A percentile compares a stretch with the other conserved stretches of the same genome.
Conservation (phyloP, 2,329 filamentous ascomycete species). For the Colletotrichum limetticola region DNA sequence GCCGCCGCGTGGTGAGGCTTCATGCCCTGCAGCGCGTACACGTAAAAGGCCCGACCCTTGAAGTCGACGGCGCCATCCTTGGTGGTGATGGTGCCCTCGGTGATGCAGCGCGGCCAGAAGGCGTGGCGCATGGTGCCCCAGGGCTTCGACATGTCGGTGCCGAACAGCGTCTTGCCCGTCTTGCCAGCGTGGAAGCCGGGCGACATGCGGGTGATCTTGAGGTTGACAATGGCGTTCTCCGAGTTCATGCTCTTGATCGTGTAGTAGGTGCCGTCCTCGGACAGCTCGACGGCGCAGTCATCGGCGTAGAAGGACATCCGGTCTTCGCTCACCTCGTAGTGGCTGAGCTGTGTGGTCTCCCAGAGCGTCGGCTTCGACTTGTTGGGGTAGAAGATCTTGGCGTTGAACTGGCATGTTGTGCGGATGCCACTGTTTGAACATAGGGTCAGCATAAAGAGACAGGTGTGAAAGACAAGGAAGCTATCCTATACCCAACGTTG, state of each 20-base stretch:
- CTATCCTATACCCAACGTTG: constrained; percentile 82
- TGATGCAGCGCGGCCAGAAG: constrained; percentile 91
- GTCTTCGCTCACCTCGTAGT: constrained; percentile 86
- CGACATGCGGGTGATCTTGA: constrained; percentile 79
- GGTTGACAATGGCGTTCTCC: constrained; percentile 82
- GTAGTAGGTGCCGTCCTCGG: constrained; percentile 84
- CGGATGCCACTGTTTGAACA: constrained; percentile 76
- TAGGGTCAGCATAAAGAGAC: constrained; percentile 36
- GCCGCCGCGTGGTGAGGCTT: constrained; percentile 97
- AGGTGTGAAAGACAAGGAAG: background rate
- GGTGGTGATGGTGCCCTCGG: constrained; percentile 87
- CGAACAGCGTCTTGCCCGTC: constrained; percentile 85
- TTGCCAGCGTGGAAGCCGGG: constrained; percentile 89
- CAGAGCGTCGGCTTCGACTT: constrained; percentile 80
- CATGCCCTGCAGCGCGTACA: constrained; percentile 94
- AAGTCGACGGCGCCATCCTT: constrained; percentile 84
- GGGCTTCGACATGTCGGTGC: constrained; percentile 84
- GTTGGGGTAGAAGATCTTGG: constrained; percentile 87
- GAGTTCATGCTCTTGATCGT: constrained; percentile 92
- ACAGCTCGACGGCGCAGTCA: constrained; percentile 85
- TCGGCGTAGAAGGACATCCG: constrained; percentile 87
- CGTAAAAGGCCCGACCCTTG: constrained; percentile 81
- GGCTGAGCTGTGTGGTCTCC: constrained; percentile 82
- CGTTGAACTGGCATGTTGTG: constrained; percentile 93
- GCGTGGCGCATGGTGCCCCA: constrained; percentile 94